These are phyloP conservation scores for Trichoderma sp. DNA, from an alignment of 2,329 filamentous ascomycete species.

Conservation along the genomic window DNA sequence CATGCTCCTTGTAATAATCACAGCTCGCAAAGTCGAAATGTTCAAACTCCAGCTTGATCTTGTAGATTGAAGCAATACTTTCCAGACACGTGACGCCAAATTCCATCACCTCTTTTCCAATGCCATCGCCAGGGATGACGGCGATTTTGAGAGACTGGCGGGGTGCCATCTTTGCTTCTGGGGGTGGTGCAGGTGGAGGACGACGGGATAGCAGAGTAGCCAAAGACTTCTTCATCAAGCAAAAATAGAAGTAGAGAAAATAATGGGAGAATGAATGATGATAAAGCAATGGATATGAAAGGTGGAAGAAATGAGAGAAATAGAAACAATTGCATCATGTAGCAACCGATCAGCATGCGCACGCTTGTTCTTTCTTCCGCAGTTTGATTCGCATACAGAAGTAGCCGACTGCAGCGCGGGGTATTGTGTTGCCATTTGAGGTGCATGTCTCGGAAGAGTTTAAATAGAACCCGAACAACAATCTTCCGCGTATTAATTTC, in stretches of 20 bases:
- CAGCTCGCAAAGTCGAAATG: constrained; percentile 66
- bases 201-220: neutral
- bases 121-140: constrained; percentile 60
- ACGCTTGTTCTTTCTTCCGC: constrained; percentile 14
- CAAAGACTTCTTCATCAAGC: neutral
- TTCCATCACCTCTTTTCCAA: constrained; percentile 59
- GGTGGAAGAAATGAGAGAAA: neutral
- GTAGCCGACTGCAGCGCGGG: constrained; percentile 4
- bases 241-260: neutral
- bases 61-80: constrained; percentile 53
- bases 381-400: neutral
- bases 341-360: neutral
- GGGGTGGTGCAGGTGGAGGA: neutral
- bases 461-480: neutral
- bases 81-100: constrained; percentile 25
- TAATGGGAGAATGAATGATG: neutral
- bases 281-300: neutral
- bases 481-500: neutral
- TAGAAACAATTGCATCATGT: neutral
- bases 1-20: constrained; percentile 50
- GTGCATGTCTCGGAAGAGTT: neutral
- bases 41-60: constrained; percentile 56
- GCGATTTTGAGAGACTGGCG: constrained; percentile 25
- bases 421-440: neutral
- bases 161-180: neutral